These are phyloP conservation scores for Neonectria neomacrospora DNA, from an alignment of 2,329 filamentous ascomycete genomes.

Conservation along the genomic window DNA sequence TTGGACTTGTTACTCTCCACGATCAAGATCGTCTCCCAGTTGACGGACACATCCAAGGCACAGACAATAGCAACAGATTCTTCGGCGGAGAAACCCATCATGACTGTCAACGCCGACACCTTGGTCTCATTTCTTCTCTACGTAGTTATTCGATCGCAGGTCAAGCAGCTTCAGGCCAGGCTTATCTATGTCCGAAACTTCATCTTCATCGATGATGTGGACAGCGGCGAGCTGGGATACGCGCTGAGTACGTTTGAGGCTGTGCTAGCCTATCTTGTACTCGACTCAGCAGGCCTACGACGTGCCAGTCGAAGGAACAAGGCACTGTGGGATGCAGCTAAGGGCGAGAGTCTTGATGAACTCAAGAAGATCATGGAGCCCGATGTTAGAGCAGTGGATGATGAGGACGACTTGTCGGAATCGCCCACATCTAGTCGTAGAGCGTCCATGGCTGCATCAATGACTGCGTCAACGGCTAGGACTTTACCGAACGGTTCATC, in stretches of 20 bases:
- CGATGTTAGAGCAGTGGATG: slow-evolving; percentile 60
- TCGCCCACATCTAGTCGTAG: slow-evolving; percentile 56
- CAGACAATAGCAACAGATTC: slow-evolving; percentile 49
- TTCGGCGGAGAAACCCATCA: slow-evolving; percentile 63
- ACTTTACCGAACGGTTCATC: slow-evolving; percentile 59
- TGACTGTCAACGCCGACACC: slow-evolving; percentile 84
- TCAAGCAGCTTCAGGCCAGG: slow-evolving; percentile 87
- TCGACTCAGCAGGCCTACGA: slow-evolving; percentile 83
- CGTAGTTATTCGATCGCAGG: slow-evolving; percentile 90
- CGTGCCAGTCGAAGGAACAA: slow-evolving; percentile 88
- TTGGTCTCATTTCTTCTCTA: slow-evolving; percentile 90
- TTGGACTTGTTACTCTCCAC: slow-evolving; percentile 81
- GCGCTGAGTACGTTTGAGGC: slow-evolving; percentile 96
- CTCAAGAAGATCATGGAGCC: slow-evolving; percentile 85
- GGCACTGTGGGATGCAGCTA: slow-evolving; percentile 86
- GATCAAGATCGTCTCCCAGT: slow-evolving; percentile 82
- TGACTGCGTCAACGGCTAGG: slow-evolving; percentile 58
- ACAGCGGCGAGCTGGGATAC: slow-evolving; percentile 95
- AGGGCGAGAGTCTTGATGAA: slow-evolving; percentile 78
- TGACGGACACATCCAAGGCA: slow-evolving; percentile 63
- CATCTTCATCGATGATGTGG: slow-evolving; percentile 97
- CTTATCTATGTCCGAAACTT: slow-evolving; percentile 97
- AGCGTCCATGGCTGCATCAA: slow-evolving; percentile 52
- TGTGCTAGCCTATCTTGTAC: slow-evolving; percentile 86
- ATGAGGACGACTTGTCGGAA: slow-evolving; percentile 57